Percentiles rank a stretch among this genome's conserved stretches.
phyloP scores from a whole-genome alignment of 2,329 filamentous ascomycete genomes.

The Penicillium sclerotiorum region DNA sequence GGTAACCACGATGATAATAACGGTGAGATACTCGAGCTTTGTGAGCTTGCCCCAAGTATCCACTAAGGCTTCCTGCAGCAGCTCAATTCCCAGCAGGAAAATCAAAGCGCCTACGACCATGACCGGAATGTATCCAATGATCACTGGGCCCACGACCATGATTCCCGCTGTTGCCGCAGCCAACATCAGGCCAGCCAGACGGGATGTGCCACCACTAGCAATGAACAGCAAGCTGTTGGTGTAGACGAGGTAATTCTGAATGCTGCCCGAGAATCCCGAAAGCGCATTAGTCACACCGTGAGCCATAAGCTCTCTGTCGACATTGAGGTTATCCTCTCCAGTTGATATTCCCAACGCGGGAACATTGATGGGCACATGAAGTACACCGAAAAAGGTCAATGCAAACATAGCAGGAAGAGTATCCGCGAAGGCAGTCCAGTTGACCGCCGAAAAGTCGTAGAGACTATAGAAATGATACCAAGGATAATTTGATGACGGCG shows the following conservation, averaged over 20 bases:
- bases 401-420: conserved; percentile 95
- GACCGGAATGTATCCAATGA: conserved; percentile 93
- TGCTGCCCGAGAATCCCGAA: conserved; percentile 83
- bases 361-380: conserved; percentile 98
- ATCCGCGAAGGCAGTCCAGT: conserved; percentile 80
- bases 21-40: conserved; percentile 82
- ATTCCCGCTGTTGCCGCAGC: conserved; percentile 78
- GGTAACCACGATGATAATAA: conserved; percentile 84
- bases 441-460: conserved; percentile 80
- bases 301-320: conserved; percentile 87
- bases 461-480: conserved; percentile 99
- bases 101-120: conserved; percentile 97
- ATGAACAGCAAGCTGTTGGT: conserved; percentile 98
- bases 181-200: conserved; percentile 82
- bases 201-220: conserved; percentile 82
- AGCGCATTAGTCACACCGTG: conserved; percentile 92
- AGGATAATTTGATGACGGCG: conserved; percentile 79
- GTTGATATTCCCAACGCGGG: conserved; percentile 88
- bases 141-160: conserved; percentile 79
- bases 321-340: conserved; percentile 87
- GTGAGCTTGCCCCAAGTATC: conserved; percentile 87
- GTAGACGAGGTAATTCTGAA: conserved; percentile 95
- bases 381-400: conserved; percentile 92
- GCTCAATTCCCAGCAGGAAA: conserved; percentile 90
- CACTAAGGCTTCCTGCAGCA: conserved; percentile 85